These are phyloP conservation scores for Naganishia liquefaciens DNA, from an alignment of 1,284 basidiomycete genomes.

Conservation along the genomic window DNA sequence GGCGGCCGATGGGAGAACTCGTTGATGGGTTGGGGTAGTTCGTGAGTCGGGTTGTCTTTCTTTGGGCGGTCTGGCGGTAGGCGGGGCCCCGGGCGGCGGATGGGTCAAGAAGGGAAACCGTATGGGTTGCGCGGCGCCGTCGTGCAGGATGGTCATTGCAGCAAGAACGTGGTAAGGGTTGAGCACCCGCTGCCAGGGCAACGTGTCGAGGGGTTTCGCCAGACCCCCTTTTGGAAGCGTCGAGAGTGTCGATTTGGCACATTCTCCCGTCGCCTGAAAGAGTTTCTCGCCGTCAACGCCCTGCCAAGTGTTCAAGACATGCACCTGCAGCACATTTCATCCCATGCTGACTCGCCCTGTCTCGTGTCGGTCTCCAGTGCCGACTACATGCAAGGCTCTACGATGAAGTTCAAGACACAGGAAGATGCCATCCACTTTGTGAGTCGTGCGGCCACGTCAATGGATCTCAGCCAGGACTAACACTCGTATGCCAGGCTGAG, in stretches of 20 bases:
- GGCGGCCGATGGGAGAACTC: constrained; percentile 96
- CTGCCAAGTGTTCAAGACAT: background rate
- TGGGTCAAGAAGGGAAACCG: background rate
- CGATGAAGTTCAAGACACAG: constrained; percentile 80
- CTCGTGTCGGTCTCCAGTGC: constrained; percentile 61
- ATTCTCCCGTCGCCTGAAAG: no score
- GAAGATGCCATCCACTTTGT: constrained; percentile 89
- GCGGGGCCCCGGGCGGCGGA: no score
- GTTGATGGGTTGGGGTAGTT: constrained; percentile 96
- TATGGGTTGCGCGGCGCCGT: background rate
- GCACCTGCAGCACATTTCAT: background rate
- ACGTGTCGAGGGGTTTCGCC: no score
- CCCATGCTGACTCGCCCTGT: background rate
- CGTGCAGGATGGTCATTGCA: background rate
- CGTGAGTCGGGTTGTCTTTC: constrained; percentile 59
- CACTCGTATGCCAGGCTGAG: constrained; percentile 41
- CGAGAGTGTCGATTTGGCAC: no score
- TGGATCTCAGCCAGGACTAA: constrained; percentile 12
- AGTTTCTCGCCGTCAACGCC: background rate
- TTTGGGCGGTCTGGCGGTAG: background rate
- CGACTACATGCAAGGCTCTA: constrained; percentile 95
- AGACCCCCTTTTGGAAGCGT: no score
- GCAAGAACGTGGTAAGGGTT: background rate
- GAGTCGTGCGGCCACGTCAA: constrained; percentile 29
- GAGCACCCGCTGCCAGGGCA: background rate